A percentile compares a stretch with the other conserved stretches of the same genome.
These are phyloP conservation scores for Brassica carinata DNA, from an alignment of 345 rosid species.

Conservation along the genomic window DNA sequence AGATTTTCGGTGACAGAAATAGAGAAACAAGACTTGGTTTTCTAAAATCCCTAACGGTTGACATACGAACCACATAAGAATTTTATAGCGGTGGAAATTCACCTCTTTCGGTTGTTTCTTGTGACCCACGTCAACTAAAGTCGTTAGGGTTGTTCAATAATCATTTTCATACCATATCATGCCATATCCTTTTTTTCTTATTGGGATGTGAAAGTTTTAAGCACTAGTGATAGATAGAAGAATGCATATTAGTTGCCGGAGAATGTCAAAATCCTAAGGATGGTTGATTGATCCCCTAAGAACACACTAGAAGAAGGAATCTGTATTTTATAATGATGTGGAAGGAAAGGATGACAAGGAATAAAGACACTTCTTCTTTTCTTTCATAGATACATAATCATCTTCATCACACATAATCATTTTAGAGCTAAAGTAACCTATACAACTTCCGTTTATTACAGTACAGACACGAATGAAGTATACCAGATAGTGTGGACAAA, in stretches of 20 bases:
- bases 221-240: too few relatives aligned
- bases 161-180: too few relatives aligned
- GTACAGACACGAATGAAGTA: conserved; percentile 15
- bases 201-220: too few relatives aligned
- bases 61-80: neutral
- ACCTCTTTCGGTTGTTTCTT: neutral
- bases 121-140: neutral
- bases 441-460: conserved; percentile 32
- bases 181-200: too few relatives aligned
- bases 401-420: conserved; percentile 25
- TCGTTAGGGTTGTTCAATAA: neutral
- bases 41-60: neutral
- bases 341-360: neutral
- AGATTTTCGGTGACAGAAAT: neutral
- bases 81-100: neutral
- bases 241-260: too few relatives aligned
- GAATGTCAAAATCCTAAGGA: neutral
- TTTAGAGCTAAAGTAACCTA: conserved; percentile 18
- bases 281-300: neutral
- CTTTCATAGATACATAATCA: conserved; percentile 21
- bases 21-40: neutral
- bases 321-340: neutral
- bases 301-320: neutral
- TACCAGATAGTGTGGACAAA: conserved; percentile 13
- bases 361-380: conserved; percentile 10